Evolutionary conservation across 805 yeast species (phyloP).

Genomic region (Ogataea degrootiae): DNA sequence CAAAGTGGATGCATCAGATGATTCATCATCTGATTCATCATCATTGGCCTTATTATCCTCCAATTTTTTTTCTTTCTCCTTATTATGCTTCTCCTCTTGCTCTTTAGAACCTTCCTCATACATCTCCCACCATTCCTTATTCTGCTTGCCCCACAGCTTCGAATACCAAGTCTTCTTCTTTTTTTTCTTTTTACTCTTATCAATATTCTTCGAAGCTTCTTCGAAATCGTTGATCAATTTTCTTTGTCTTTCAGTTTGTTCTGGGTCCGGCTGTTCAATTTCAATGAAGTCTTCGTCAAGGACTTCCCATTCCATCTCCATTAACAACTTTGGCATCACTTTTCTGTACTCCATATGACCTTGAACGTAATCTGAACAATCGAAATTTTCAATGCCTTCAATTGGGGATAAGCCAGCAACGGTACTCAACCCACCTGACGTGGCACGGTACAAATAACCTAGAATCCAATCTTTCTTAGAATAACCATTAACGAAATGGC

Average conservation of each 20-base stretch:
- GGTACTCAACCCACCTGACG: constrained; percentile 88
- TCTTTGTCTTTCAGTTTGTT: constrained; percentile 75
- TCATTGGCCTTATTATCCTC: background rate
- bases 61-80: constrained; percentile 11
- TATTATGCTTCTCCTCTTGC: constrained; percentile 20
- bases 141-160: constrained; percentile 39
- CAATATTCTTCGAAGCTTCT: constrained; percentile 53
- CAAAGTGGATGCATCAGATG: background rate
- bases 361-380: constrained; percentile 80
- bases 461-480: constrained; percentile 93
- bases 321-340: constrained; percentile 80
- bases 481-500: constrained; percentile 84
- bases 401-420: constrained; percentile 87
- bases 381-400: constrained; percentile 73
- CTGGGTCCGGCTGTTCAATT: constrained; percentile 94
- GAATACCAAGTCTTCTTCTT: constrained; percentile 40
- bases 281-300: constrained; percentile 88
- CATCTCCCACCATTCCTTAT: constrained; percentile 56
- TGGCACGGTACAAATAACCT: constrained; percentile 92
- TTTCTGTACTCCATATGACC: constrained; percentile 98
- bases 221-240: constrained; percentile 81
- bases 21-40: background rate
- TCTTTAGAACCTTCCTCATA: constrained; percentile 37
- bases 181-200: constrained; percentile 44
- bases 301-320: constrained; percentile 70